Base-by-base conservation (phyloP, 495 filamentous ascomycete species). In the Penicillium simplicissimum region DNA sequence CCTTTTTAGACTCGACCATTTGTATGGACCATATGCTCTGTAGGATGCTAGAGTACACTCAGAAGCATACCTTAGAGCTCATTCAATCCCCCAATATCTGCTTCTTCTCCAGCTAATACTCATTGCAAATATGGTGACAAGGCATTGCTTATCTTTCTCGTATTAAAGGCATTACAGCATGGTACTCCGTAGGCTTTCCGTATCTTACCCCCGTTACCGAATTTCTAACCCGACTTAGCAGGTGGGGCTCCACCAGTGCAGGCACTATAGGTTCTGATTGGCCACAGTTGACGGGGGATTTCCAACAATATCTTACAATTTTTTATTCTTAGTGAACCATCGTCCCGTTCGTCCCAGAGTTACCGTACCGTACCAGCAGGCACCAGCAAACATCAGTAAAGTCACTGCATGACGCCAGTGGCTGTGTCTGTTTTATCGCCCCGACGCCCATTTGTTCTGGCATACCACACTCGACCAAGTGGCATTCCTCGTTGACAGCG, bases 391-490 rank as follows among this genome's bases (percentile, higher is more conserved):
- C 28, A 31, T 53, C 31, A 15, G 15, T 33, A 13, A 53, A n/a
- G 28, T 53, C 31, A 19, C 15, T 35, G 36, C 31, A 61, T 69
- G 67, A 69, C 64, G 64, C 61, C 57, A 38, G 67, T 67, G 67
- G 67, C 67, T 67, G 61, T 66, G 59, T 43, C 42, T 34, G 42
- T 43, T 43, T 61, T 38, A 49, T 45, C 52, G 33, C 49, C n/a
- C n/a, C n/a, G n/a, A n/a, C n/a, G n/a, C n/a, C 37, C 25, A 60
- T 13, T n/a, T 36, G 17, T 31, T 40, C 48, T 36, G 21, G 58
- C 23, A 42, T 52, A 42, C 54, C 58, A 21, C 31, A 53, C 53
- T 37, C 17, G 37, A 38, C 64, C 37, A 43, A 28, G 14, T n/a
- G 14, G 42, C 61, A 69, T 69, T 69, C 67, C 45, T 62, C 42